Evolutionary conservation across 2,329 filamentous ascomycete genomes (phyloP).

Genomic region (Shiraia sp.): DNA sequence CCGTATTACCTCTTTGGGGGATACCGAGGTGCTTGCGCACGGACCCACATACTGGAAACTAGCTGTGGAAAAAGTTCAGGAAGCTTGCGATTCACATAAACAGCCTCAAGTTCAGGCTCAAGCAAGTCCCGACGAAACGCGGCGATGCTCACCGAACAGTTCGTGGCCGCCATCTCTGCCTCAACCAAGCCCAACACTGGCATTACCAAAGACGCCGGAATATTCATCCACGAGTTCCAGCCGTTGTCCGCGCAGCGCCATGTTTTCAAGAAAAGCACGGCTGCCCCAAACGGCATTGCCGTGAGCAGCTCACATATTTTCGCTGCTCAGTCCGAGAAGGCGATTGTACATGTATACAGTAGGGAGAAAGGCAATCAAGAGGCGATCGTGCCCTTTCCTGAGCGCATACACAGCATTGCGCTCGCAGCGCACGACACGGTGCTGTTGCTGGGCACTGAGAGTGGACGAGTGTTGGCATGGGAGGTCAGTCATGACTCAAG

Average conservation of each 20-base stretch:
- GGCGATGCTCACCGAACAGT: slow-evolving; percentile 56
- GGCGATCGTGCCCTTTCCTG: slow-evolving; percentile 82
- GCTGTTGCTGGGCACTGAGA: slow-evolving; percentile 78
- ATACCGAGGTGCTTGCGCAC: too few species aligned
- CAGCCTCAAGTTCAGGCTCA: background rate
- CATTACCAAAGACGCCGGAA: slow-evolving; percentile 75
- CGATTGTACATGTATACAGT: slow-evolving; percentile 90
- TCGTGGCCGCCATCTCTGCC: slow-evolving; percentile 53
- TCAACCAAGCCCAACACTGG: slow-evolving; percentile 50
- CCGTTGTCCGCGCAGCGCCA: slow-evolving; percentile 75
- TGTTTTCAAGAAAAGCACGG: slow-evolving; percentile 89
- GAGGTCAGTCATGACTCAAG: slow-evolving; percentile 64
- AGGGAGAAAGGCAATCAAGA: slow-evolving; percentile 84
- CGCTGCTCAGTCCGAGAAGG: slow-evolving; percentile 87
- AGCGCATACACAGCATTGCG: slow-evolving; percentile 78
- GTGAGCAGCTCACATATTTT: slow-evolving; percentile 84
- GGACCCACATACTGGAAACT: background rate
- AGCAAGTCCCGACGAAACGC: slow-evolving; percentile 2
- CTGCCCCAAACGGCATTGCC: slow-evolving; percentile 76
- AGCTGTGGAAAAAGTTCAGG: slow-evolving; percentile 16
- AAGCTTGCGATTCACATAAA: background rate
- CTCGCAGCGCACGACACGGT: slow-evolving; percentile 69
- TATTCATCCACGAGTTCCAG: slow-evolving; percentile 82
- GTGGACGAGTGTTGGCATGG: slow-evolving; percentile 87
- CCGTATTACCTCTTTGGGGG: too few species aligned